Percentiles rank a stretch among this genome's conserved stretches.
Evolutionary conservation across 164 flowering plant genomes (phyloP).

Genomic region (Nymphaea colorata): DNA sequence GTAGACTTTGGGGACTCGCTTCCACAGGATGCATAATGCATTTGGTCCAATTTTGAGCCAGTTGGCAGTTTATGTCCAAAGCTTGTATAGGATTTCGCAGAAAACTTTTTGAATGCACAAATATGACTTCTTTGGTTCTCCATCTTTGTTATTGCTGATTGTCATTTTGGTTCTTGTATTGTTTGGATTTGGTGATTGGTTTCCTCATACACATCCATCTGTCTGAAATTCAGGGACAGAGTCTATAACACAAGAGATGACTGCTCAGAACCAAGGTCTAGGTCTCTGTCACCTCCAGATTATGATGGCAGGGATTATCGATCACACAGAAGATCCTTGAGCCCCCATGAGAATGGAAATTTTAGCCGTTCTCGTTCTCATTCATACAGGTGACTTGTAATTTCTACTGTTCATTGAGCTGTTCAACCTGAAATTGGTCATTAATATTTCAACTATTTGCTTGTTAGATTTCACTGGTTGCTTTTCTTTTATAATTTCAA

Average conservation of each 20-base stretch:
- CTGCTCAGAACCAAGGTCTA: conserved; percentile 14
- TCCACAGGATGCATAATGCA: not conserved
- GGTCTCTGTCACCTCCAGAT: conserved; percentile 7
- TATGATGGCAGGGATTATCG: conserved; percentile 10
- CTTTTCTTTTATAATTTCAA: no score
- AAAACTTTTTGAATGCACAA: not conserved
- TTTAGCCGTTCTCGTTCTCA: conserved; percentile 25
- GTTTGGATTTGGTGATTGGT: not conserved
- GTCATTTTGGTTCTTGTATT: not conserved
- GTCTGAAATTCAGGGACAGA: conserved; percentile 20
- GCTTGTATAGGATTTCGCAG: no score
- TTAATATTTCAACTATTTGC: no score
- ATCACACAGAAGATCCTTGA: conserved; percentile 17
- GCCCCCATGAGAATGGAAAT: conserved; percentile 22
- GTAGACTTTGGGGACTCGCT: conserved; percentile 6
- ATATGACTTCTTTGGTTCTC: not conserved
- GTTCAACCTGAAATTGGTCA: no score
- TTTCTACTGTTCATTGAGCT: no score
- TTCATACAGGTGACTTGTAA: conserved; percentile 29
- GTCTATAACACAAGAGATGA: conserved; percentile 25
- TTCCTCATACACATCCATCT: not conserved
- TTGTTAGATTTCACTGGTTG: no score
- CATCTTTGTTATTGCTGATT: not conserved
- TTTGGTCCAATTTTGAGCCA: not conserved
- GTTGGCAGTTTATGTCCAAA: not conserved